A percentile compares a stretch with the other conserved stretches of the same genome.
These are phyloP conservation scores for Brettanomyces nanus DNA, from an alignment of 805 yeast species.

Conservation along the genomic window DNA sequence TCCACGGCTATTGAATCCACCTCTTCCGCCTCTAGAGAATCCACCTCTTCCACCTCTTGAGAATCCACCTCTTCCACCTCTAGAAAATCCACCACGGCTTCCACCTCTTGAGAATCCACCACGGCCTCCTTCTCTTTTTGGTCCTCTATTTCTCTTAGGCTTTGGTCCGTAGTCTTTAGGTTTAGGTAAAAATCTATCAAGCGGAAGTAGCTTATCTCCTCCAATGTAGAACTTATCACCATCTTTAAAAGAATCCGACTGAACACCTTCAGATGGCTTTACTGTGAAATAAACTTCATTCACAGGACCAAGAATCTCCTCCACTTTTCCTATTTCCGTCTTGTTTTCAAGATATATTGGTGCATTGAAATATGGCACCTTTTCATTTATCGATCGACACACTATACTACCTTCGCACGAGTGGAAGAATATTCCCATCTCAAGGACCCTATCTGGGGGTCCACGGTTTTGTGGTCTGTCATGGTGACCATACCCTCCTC, in stretches of 20 bases:
- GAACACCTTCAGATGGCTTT: slow-evolving; percentile 94
- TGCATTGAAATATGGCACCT: slow-evolving; percentile 97
- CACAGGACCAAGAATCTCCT: slow-evolving; percentile 94
- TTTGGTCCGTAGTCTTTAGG: slow-evolving; percentile 84
- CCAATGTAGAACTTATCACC: slow-evolving; percentile 97
- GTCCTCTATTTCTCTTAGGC: slow-evolving; percentile 61
- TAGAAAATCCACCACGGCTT: slow-evolving; percentile 35
- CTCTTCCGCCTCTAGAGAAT: slow-evolving; percentile 24
- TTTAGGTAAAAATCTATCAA: slow-evolving; percentile 95
- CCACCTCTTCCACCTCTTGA: slow-evolving; percentile 41
- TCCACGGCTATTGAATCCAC: slow-evolving; percentile 8
- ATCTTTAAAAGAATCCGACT: slow-evolving; percentile 83
- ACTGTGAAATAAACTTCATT: slow-evolving; percentile 97
- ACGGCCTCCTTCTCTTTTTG: slow-evolving; percentile 39
- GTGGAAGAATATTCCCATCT: slow-evolving; percentile 89
- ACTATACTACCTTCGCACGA: slow-evolving; percentile 96
- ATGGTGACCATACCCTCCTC: slow-evolving; percentile 65
- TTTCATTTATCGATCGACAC: slow-evolving; percentile 88
- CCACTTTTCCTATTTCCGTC: slow-evolving; percentile 94
- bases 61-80: slow-evolving; percentile 27
- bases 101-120: slow-evolving; percentile 36
- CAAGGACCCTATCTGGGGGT: slow-evolving; percentile 92
- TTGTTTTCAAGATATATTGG: slow-evolving; percentile 96
- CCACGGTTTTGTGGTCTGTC: slow-evolving; percentile 60
- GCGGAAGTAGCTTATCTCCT: slow-evolving; percentile 88